Base-by-base conservation (phyloP, 2,329 filamentous ascomycete genomes). In the Chaetomium sp. region DNA sequence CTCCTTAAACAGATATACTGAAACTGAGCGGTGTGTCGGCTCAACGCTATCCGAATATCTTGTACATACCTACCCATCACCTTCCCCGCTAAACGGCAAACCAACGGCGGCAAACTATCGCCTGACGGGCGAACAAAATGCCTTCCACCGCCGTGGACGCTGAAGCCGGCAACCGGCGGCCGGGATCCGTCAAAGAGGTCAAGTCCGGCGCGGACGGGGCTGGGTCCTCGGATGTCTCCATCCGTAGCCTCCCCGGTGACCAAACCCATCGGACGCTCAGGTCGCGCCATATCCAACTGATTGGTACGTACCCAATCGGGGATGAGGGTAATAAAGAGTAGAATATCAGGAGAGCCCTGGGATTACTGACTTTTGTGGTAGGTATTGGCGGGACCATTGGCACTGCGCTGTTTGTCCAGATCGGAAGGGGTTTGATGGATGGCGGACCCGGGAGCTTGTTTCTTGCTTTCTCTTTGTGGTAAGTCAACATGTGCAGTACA, bases 301-400 rank as follows among this genome's bases (percentile, higher is more conserved):
- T 82, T 63, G 67, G 65, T 66, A 41, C 9, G 56, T 48, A 35
- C 12, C 14, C 8, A 9, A 9, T 14, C 34, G 14, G 4, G 19
- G 6, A 6, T 11, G 19, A 7, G 9, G n/a, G n/a, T n/a, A 11
- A 14, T 42, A 42, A n/a, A 11, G 11, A 42, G 10, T 11, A 11
- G 9, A 40, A 40, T 42, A 27, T 27, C 19, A 27, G 19, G 19
- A 27, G 19, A 27, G 19, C 19, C 19, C 19, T 42, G 40, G 14
- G 8, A 7, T 27, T 11, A 27, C 49, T 44, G n/a, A 53, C 46
- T 48, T 8, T 50, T 43, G 65, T 70, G 55, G 70, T 68, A 64
- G 82, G 79, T 36, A 85, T 86, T 55, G 83, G 82, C 41, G 83
- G 82, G 0, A 84, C 82, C 6, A 85, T 86, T 59, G 82, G 83